Conservation (phyloP, 108 stramenopile genomes). For the Cyclotella kingstonii region DNA sequence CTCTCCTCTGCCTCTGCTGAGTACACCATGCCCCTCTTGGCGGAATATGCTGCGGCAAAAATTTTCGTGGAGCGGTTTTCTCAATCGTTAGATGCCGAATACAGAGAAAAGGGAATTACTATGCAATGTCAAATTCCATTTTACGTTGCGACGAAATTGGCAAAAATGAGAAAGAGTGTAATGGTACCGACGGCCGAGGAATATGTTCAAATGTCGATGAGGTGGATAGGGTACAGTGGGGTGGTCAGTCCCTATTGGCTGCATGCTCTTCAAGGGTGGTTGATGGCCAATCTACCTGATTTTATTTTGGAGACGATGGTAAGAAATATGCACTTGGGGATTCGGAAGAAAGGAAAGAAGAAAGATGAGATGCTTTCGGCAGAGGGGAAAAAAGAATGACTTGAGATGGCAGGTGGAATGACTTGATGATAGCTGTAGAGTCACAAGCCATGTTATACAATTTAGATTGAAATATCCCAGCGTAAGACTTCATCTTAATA, state of each 20-base stretch:
- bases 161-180: slow-evolving; percentile 91
- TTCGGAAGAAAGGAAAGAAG: slow-evolving; percentile 90
- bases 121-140: slow-evolving; percentile 97
- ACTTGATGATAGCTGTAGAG: too few relatives aligned
- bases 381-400: slow-evolving; percentile 40
- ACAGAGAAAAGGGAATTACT: slow-evolving; percentile 80
- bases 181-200: slow-evolving; percentile 85
- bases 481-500: too few relatives aligned
- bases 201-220: slow-evolving; percentile 80
- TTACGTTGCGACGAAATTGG: slow-evolving; percentile 96
- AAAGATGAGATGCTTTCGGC: slow-evolving; percentile 80
- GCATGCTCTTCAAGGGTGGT: slow-evolving; percentile 91
- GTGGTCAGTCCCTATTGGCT: slow-evolving; percentile 88
- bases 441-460: too few relatives aligned
- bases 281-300: slow-evolving; percentile 75
- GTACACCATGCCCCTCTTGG: slow-evolving; percentile 91
- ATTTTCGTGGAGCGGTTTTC: slow-evolving; percentile 95
- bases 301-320: slow-evolving; percentile 58
- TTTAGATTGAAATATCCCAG: too few relatives aligned
- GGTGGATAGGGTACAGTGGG: slow-evolving; percentile 84
- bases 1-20: slow-evolving; percentile 92
- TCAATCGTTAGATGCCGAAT: slow-evolving; percentile 89
- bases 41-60: slow-evolving; percentile 96
- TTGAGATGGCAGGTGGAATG: not conserved
- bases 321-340: slow-evolving; percentile 89